phyloP scores from a whole-genome alignment of 1,284 basidiomycete species.

The Melanopsichium pennsylvanicum region DNA sequence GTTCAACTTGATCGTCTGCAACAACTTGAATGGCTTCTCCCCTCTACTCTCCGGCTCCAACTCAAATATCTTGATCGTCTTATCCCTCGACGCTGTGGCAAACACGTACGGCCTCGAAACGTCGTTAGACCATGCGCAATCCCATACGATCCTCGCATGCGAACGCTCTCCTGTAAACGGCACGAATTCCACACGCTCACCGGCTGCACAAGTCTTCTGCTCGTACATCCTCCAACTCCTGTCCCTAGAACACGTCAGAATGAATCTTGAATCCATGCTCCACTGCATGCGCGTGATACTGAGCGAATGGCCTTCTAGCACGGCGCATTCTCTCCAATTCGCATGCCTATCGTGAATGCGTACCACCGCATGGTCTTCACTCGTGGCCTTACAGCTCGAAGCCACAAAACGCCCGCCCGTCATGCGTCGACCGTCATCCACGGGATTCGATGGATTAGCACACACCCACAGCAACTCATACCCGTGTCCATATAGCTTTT shows the following conservation, averaged over 20 bases:
- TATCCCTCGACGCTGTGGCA: conserved; percentile 92
- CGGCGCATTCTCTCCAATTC: conserved; percentile 71
- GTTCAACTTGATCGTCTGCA: conserved; percentile 38
- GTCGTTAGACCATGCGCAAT: conserved; percentile 80
- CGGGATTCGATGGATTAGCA: conserved; percentile 25
- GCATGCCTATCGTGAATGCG: conserved; percentile 80
- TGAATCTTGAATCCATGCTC: conserved; percentile 78
- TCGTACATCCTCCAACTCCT: conserved; percentile 89
- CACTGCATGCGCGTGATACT: conserved; percentile 91
- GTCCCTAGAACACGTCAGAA: conserved; percentile 89
- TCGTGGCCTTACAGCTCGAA: conserved; percentile 88
- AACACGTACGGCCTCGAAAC: conserved; percentile 70
- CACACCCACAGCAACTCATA: conserved; percentile 77
- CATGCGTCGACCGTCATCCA: conserved; percentile 16
- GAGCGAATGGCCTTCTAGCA: conserved; percentile 82
- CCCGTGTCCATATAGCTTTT: conserved; percentile 97
- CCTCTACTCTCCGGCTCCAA: conserved; percentile 6
- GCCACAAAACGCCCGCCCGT: conserved; percentile 76
- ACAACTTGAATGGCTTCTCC: conserved; percentile 27
- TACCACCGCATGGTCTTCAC: conserved; percentile 85
- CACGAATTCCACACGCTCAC: conserved; percentile 20
- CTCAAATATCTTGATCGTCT: conserved; percentile 73
- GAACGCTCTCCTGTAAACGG: conserved; percentile 72
- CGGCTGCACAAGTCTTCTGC: not conserved
- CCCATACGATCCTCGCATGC: conserved; percentile 94